A percentile compares a stretch with the other conserved stretches of the same genome.
Conservation (phyloP, 768 basidiomycete species). For the Tulasnella sp. region DNA sequence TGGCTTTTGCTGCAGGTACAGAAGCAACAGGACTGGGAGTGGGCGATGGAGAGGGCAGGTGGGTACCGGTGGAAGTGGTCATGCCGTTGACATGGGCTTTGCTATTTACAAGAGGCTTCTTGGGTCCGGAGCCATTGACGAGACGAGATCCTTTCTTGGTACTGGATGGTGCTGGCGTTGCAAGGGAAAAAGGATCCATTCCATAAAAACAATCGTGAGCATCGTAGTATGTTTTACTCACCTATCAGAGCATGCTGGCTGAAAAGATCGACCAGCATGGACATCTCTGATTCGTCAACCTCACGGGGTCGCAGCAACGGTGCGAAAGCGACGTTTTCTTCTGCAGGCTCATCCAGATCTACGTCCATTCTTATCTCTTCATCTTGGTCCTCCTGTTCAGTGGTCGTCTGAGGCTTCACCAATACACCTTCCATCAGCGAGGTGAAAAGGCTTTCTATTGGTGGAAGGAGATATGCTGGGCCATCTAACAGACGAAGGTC, state of each 20-base stretch:
- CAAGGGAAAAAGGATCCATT: not conserved
- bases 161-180: not conserved
- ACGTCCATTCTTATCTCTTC: not conserved
- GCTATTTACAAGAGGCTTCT: not conserved
- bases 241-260: constrained; percentile 37
- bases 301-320: constrained; percentile 27
- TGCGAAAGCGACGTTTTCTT: constrained; percentile 37
- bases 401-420: not conserved
- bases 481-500: constrained; percentile 49
- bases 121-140: not conserved
- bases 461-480: constrained; percentile 70
- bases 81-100: not conserved
- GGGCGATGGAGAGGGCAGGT: not conserved
- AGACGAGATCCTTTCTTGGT: not conserved
- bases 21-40: not conserved
- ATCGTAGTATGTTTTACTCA: not conserved
- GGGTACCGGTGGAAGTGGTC: not conserved
- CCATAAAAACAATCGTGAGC: not conserved
- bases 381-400: not conserved
- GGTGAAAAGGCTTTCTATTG: constrained; percentile 63
- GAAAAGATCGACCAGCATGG: constrained; percentile 57
- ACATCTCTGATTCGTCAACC: constrained; percentile 51
- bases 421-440: constrained; percentile 46
- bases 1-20: not conserved
- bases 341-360: constrained; percentile 7